Evolutionary conservation across 2,329 filamentous ascomycete genomes (phyloP), one percentile per base, ranked within the genome.

Genomic region (Sporothrix luriei): DNA sequence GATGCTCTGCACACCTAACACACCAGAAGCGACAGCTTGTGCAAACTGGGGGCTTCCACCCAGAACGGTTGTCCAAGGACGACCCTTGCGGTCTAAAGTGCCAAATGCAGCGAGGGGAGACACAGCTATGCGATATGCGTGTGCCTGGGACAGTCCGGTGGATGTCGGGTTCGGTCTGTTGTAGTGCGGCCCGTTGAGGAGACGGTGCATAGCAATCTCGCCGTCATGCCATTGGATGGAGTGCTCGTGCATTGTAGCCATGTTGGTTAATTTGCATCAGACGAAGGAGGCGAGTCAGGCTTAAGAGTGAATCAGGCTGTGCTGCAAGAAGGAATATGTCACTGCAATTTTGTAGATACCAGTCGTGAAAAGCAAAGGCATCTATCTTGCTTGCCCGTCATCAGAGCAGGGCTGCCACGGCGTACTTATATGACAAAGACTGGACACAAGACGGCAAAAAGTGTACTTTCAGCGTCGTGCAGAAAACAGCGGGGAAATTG

Each of bases 41-140:
- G 88, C 87, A 73, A 94, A 91, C 0, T 90, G 91, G 0, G 84
- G 78, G 70, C 89, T 82, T 19, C 92, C 92, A n/a, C 91, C 91
- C 87, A 90, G 91, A 9, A 96, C 72, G 0, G 90, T 90, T 19
- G 90, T 90, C 92, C 92, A 96, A 1, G 91, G 91, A 24, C 86
- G 81, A 2, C 85, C 84, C 24, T 87, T 75, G 11, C n/a, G 21
- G 75, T 95, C 92, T 1, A 94, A 79, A 0, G 91, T 87, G 0
- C 92, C 92, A 21, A 96, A 79, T 0, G 91, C 91, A 16, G 95
- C 81, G 9, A 95, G 82, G 0, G 91, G 88, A 0, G 87, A 88
- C 19, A 80, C 79, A 66, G 84, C 82, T 3, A 93, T 82, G 72
- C 91, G 84, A 72, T 83, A 80, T 1, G 83, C 86, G 26, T 90